These are phyloP conservation scores for Botrytis aclada DNA, from an alignment of 2,329 filamentous ascomycete genomes.

Conservation along the genomic window DNA sequence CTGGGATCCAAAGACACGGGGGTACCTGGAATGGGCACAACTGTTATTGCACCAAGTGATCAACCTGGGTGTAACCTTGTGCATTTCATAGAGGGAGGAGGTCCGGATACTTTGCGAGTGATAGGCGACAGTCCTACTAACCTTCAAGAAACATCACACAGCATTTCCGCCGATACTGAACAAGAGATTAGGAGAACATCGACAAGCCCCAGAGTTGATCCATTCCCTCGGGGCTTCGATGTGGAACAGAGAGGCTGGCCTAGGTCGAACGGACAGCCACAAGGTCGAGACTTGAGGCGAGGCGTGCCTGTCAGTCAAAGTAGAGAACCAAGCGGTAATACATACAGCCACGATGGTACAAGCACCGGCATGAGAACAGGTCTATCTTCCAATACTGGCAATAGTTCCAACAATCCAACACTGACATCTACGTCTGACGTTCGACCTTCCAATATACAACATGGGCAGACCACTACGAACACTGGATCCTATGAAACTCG, in stretches of 20 bases:
- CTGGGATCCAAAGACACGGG: slow-evolving; percentile 27
- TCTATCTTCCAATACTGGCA: slow-evolving; percentile 29
- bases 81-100: slow-evolving; percentile 13
- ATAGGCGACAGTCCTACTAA: neutral
- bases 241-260: slow-evolving; percentile 26
- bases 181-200: neutral
- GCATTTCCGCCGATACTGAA: neutral
- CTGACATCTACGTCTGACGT: slow-evolving; percentile 55
- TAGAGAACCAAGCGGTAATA: slow-evolving; percentile 18
- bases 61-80: slow-evolving; percentile 24
- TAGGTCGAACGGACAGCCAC: slow-evolving; percentile 16
- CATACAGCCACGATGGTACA: slow-evolving; percentile 36
- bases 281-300: neutral
- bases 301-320: neutral
- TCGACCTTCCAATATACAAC: slow-evolving; percentile 24
- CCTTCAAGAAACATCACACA: neutral
- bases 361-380: slow-evolving; percentile 39
- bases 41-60: neutral
- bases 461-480: slow-evolving; percentile 39
- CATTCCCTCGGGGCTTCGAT: slow-evolving; percentile 13
- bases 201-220: slow-evolving; percentile 16
- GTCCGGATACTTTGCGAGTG: neutral
- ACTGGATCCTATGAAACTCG: slow-evolving; percentile 51
- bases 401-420: slow-evolving; percentile 52
- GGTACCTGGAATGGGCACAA: slow-evolving; percentile 16